phyloP scores from a whole-genome alignment of 2,329 filamentous ascomycete genomes.

The Ophiostoma himal-ulmi region DNA sequence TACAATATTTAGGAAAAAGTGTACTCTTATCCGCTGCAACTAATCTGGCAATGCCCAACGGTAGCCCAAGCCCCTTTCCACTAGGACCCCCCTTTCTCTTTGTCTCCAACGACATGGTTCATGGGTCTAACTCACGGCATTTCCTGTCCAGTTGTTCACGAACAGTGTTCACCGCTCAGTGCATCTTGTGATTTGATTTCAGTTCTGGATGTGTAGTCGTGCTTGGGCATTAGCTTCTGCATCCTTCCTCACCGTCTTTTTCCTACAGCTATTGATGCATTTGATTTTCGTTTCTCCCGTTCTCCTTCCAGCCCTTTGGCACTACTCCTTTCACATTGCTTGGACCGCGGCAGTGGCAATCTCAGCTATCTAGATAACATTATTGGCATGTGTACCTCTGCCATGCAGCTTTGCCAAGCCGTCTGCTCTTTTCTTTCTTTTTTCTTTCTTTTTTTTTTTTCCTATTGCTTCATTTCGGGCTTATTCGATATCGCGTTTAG shows the following conservation, averaged over 20 bases:
- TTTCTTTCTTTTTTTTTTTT: background rate
- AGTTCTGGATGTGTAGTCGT: background rate
- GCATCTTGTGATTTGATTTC: background rate
- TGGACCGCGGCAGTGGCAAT: background rate
- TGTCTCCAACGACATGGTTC: conserved; percentile 38
- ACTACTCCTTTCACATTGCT: background rate
- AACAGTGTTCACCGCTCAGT: conserved; percentile 1
- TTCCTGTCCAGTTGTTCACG: conserved; percentile 13
- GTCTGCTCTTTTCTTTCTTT: background rate
- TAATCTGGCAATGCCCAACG: background rate
- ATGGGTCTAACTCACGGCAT: conserved; percentile 33
- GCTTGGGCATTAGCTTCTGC: background rate
- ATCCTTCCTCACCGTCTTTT: background rate
- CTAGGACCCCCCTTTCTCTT: conserved; percentile 24
- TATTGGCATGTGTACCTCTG: background rate
- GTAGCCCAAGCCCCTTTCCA: conserved; percentile 18
- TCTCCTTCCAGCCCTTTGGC: background rate
- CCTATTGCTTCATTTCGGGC: background rate
- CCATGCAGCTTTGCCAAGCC: background rate
- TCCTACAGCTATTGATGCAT: background rate
- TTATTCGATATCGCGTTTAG: background rate
- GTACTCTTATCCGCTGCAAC: background rate
- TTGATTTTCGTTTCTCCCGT: background rate
- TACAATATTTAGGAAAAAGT: background rate
- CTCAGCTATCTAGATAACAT: background rate